Conservation (phyloP, 805 yeast species). For the Zygosaccharomyces bailii region DNA sequence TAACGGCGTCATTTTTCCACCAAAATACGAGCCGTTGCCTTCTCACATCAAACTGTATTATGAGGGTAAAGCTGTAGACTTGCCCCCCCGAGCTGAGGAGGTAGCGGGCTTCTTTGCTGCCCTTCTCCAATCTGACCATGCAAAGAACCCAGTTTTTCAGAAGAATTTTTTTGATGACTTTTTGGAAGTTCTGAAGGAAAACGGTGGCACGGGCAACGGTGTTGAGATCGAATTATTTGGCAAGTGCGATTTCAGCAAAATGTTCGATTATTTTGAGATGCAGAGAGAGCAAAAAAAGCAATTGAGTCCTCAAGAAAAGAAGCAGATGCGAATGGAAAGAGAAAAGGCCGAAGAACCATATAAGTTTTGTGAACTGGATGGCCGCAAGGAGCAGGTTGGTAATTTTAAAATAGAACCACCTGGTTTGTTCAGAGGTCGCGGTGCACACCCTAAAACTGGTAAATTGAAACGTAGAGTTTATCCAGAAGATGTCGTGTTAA, state of each 20-base stretch:
- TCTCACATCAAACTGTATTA: constrained; percentile 68
- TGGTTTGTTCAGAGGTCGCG: constrained; percentile 92
- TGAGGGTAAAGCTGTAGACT: constrained; percentile 67
- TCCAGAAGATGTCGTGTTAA: constrained; percentile 87
- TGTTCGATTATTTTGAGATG: constrained; percentile 66
- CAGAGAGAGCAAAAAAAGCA: constrained; percentile 69
- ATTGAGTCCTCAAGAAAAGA: constrained; percentile 70
- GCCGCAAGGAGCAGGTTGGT: constrained; percentile 88
- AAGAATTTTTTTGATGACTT: constrained; percentile 85
- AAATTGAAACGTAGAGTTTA: constrained; percentile 77
- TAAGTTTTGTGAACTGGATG: constrained; percentile 77
- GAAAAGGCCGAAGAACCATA: constrained; percentile 76
- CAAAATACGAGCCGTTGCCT: constrained; percentile 85
- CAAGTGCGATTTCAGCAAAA: constrained; percentile 74
- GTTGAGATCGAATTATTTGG: constrained; percentile 54
- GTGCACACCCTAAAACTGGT: constrained; percentile 96
- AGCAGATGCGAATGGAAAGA: constrained; percentile 62
- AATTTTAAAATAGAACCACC: constrained; percentile 96
- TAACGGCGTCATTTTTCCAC: constrained; percentile 91
- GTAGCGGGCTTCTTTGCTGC: constrained; percentile 96
- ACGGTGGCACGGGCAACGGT: constrained; percentile 55
- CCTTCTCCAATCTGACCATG: constrained; percentile 83
- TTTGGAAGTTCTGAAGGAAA: constrained; percentile 58
- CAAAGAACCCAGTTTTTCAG: constrained; percentile 79
- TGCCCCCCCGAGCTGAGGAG: constrained; percentile 86